Evolutionary conservation across 306 rosid species (phyloP), one percentile per base, ranked within the genome.

Genomic region (Inga laurina): DNA sequence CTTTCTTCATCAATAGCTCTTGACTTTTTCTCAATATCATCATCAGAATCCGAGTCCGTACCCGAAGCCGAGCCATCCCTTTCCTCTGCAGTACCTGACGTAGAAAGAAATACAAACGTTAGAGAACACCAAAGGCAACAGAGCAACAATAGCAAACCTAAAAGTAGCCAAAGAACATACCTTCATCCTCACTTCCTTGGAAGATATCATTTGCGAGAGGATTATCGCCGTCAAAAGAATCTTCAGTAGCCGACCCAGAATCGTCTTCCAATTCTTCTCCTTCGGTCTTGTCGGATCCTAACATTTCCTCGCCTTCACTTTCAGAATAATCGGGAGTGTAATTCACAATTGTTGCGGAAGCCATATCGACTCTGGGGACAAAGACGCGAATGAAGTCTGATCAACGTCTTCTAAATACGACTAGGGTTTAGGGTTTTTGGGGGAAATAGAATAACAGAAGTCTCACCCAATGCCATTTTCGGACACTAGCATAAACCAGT

Each of bases 101-200:
- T 18, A 73, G 30, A 32, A 18, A 12, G 21, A 57, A 0, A 54
- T 1, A 7, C 34, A 19, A 74, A 19, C 24, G 83, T 51, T 1
- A 54, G 15, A 78, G 45, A 79, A 54, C 15, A 48, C 51, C 51
- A 39, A 39, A 15, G 34, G 10, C 43, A 32, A 12, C 48, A 19
- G 1, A 4, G 39, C 15, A n/a, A 65, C 15, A n/a, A 1, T 12
- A n/a, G 2, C 41, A 54, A 77, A 5, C 30, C 35, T 34, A 10
- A 72, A n/a, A 57, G 37, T 59, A 16, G 62, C 27, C 7, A 61
- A 34, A 57, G 69, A 32, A 24, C 16, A 7, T 44, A 82, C 91
- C 97, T 81, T 86, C 98, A 13, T 84, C 92, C 19, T 89, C 97
- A 82, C 91, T 92, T 84, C 89, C 97, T 78, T 88, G 92, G 4